Evolutionary conservation across 1,284 basidiomycete species (phyloP).

Genomic region (Fomitopsis betulina): DNA sequence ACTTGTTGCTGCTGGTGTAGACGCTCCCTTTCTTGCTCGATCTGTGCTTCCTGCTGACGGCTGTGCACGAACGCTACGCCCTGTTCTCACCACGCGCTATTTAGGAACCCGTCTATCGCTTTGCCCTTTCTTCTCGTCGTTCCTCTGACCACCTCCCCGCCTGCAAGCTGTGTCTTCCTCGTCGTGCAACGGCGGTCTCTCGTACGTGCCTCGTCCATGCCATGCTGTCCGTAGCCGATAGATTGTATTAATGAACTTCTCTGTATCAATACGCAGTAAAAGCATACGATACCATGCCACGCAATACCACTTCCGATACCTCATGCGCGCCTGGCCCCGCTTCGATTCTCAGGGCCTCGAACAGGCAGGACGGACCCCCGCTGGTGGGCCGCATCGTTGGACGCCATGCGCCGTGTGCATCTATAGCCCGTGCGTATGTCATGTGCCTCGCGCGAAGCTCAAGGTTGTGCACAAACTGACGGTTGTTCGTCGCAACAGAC

Average conservation of each 20-base stretch:
- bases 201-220: conserved; percentile 5
- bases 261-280: not conserved
- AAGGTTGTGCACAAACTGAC: not conserved
- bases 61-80: not conserved
- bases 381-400: not conserved
- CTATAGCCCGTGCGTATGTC: not conserved
- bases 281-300: not conserved
- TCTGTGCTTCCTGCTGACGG: not conserved
- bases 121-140: not conserved
- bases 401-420: not conserved
- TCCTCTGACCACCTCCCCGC: not conserved
- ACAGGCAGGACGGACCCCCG: not conserved
- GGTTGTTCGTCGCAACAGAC: not conserved
- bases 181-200: not conserved
- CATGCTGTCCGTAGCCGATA: conserved; percentile 5
- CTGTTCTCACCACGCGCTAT: not conserved
- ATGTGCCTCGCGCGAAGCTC: not conserved
- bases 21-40: not conserved
- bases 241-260: conserved; percentile 4
- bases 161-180: not conserved
- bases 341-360: conserved; percentile 1
- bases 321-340: not conserved
- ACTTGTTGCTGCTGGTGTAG: conserved; percentile 60
- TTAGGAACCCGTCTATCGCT: not conserved
- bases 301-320: not conserved